phyloP scores from a whole-genome alignment of 2,329 filamentous ascomycete genomes.

The Didymella sp. region DNA sequence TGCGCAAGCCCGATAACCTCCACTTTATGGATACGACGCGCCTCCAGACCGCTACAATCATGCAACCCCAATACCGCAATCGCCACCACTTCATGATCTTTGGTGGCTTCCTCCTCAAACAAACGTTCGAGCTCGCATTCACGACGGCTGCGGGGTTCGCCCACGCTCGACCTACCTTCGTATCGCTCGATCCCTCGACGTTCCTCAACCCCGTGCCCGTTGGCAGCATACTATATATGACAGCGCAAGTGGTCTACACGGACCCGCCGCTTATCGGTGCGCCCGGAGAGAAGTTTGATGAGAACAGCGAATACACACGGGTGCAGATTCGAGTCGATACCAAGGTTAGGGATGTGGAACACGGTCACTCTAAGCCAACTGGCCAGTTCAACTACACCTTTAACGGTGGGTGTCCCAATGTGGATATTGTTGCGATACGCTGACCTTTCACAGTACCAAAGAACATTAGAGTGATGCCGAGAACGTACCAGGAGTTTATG shows the following conservation, averaged over 20 bases:
- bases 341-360: slow-evolving; percentile 75
- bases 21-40: slow-evolving; percentile 68
- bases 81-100: slow-evolving; percentile 81
- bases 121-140: slow-evolving; percentile 78
- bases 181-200: slow-evolving; percentile 75
- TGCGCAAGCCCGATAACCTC: slow-evolving; percentile 64
- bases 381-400: slow-evolving; percentile 82
- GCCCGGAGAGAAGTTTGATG: slow-evolving; percentile 43
- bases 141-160: slow-evolving; percentile 75
- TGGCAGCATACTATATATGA: slow-evolving; percentile 76
- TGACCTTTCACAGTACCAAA: slow-evolving; percentile 59
- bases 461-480: slow-evolving; percentile 70
- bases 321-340: slow-evolving; percentile 75
- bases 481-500: slow-evolving; percentile 69
- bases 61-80: slow-evolving; percentile 76
- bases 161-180: slow-evolving; percentile 72
- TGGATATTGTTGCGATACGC: not conserved
- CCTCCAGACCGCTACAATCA: slow-evolving; percentile 72
- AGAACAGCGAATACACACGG: slow-evolving; percentile 60
- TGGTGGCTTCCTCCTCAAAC: slow-evolving; percentile 75
- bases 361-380: slow-evolving; percentile 70
- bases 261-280: slow-evolving; percentile 62
- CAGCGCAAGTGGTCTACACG: slow-evolving; percentile 74
- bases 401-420: slow-evolving; percentile 26
- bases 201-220: slow-evolving; percentile 79